A percentile compares a stretch with the other conserved stretches of the same genome.
Evolutionary conservation across 1,284 basidiomycete genomes (phyloP).

Genomic region (Meripilus lineatus): DNA sequence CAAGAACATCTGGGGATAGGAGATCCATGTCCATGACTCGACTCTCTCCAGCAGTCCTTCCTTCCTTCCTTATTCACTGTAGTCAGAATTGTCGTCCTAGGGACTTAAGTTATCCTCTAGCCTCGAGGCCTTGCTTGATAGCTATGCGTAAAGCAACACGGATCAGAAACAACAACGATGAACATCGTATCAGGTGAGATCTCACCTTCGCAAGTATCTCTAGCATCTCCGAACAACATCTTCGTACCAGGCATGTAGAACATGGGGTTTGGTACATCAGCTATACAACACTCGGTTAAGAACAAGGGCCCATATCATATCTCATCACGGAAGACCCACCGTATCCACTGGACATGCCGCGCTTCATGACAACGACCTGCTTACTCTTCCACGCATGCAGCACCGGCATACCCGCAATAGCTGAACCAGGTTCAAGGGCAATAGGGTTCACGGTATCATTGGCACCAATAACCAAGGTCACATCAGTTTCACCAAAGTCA

Average conservation of each 20-base stretch:
- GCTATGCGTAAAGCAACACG: conserved; percentile 6
- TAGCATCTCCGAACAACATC: conserved; percentile 88
- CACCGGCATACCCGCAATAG: conserved; percentile 88
- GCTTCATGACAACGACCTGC: conserved; percentile 86
- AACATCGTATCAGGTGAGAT: background rate
- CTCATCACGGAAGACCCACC: conserved; percentile 36
- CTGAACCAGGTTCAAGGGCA: conserved; percentile 77
- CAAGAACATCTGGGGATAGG: background rate
- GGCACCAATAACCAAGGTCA: conserved; percentile 83
- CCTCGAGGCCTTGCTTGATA: conserved; percentile 16
- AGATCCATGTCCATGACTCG: background rate
- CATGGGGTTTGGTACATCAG: conserved; percentile 85
- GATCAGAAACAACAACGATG: background rate
- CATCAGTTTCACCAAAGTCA: conserved; percentile 79
- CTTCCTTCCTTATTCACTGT: too few relatives aligned
- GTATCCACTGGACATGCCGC: conserved; percentile 80
- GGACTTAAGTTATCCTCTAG: too few relatives aligned
- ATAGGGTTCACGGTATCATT: conserved; percentile 90
- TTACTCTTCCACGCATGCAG: conserved; percentile 89
- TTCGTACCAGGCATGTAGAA: conserved; percentile 85
- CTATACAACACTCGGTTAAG: conserved; percentile 32
- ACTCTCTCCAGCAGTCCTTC: background rate
- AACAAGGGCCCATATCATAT: conserved; percentile 3
- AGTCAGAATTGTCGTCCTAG: too few relatives aligned
- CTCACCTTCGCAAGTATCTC: conserved; percentile 79